Percentiles rank a stretch among this genome's conserved stretches.
Evolutionary conservation across 495 filamentous ascomycete genomes (phyloP).

Genomic region (Lepidopterella palustris): DNA sequence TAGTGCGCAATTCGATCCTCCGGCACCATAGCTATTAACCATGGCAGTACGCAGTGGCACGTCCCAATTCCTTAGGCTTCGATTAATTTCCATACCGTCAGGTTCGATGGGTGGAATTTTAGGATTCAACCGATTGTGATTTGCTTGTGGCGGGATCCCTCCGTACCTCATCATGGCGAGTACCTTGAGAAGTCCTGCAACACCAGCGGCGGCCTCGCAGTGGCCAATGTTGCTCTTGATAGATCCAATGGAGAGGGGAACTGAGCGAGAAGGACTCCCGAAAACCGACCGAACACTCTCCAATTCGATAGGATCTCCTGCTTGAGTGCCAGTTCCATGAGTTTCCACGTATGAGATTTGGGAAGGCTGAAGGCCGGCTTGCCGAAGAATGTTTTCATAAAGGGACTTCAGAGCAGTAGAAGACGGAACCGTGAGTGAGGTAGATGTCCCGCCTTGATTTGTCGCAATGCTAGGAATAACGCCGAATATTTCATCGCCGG

Average conservation of each 20-base stretch:
- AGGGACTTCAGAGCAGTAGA: not conserved
- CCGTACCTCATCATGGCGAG: conserved; percentile 35
- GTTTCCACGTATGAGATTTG: conserved; percentile 5
- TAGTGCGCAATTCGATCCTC: not conserved
- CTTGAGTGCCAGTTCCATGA: conserved; percentile 12
- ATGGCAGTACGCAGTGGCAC: not conserved
- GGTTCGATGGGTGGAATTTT: not conserved
- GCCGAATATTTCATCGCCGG: conserved; percentile 43
- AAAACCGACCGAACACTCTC: conserved; percentile 41
- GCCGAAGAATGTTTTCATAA: not conserved
- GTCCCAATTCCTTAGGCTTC: not conserved
- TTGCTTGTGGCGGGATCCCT: conserved; percentile 5
- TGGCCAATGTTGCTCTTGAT: conserved; percentile 32
- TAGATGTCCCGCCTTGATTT: conserved; percentile 41
- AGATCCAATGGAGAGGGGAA: conserved; percentile 42
- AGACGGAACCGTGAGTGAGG: conserved; percentile 10
- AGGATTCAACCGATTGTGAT: not conserved
- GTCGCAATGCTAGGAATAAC: conserved; percentile 37
- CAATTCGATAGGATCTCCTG: conserved; percentile 51
- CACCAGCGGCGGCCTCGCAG: conserved; percentile 27
- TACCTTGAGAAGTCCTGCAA: conserved; percentile 40
- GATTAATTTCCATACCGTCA: not conserved
- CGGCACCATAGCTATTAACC: conserved; percentile 10
- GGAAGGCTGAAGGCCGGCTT: conserved; percentile 21
- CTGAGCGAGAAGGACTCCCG: conserved; percentile 28